A percentile compares a stretch with the other conserved stretches of the same genome.
phyloP scores from a whole-genome alignment of 2,329 filamentous ascomycete genomes.

The Chaetomiaceae sp. region DNA sequence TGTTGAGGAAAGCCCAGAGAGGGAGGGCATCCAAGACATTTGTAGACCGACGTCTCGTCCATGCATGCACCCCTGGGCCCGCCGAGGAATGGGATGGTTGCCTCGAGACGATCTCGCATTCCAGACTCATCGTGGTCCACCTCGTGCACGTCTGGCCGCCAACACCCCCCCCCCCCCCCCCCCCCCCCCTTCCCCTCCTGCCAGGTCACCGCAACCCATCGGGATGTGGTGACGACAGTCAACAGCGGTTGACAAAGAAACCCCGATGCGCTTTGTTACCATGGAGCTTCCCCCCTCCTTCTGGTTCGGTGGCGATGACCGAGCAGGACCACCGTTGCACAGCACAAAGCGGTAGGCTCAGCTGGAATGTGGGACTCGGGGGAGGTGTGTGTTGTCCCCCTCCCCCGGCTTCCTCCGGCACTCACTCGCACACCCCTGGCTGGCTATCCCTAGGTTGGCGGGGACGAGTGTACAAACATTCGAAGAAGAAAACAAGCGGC shows the following conservation, averaged over 20 bases:
- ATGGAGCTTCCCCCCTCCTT: not conserved
- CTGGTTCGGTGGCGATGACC: conserved; percentile 6
- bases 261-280: conserved; percentile 10
- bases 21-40: conserved; percentile 20
- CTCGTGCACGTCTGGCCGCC: conserved; percentile 1
- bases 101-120: conserved; percentile 13
- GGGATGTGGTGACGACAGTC: conserved; percentile 5
- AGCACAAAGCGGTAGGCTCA: conserved; percentile 7
- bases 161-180: not conserved
- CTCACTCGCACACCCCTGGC: not conserved
- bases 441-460: conserved; percentile 5
- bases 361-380: conserved; percentile 11
- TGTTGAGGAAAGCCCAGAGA: conserved; percentile 12
- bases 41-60: conserved; percentile 17
- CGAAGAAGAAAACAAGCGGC: not conserved
- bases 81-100: conserved; percentile 15
- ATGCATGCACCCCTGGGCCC: conserved; percentile 8
- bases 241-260: conserved; percentile 10
- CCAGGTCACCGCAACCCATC: not conserved
- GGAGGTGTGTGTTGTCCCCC: not conserved
- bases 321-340: not conserved
- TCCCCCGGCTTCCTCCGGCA: conserved; percentile 11
- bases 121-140: conserved; percentile 6
- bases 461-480: conserved; percentile 7
- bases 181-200: not conserved